Conservation (phyloP, 345 rosid genomes). For the Rhizophora apiculata region DNA sequence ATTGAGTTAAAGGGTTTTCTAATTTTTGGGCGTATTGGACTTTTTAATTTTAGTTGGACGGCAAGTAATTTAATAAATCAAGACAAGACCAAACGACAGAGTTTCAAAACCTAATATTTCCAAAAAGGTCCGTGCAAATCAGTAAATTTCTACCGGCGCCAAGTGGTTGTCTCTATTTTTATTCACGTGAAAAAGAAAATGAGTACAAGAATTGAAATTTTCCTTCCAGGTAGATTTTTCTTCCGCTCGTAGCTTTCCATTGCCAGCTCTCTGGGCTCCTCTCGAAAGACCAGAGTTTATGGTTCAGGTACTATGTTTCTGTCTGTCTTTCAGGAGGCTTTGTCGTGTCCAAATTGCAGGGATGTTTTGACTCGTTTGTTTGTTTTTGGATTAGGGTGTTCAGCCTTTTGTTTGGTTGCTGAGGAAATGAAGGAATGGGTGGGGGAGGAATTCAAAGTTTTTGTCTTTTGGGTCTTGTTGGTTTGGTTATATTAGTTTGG, state of each 20-base stretch:
- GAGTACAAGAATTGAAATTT: no score
- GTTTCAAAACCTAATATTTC: no score
- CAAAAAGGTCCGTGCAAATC: no score
- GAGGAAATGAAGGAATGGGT: constrained; percentile 13
- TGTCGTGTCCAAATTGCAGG: not conserved
- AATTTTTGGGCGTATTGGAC: no score
- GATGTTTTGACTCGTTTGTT: not conserved
- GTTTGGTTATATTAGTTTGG: not conserved
- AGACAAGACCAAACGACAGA: no score
- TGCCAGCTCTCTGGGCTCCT: not conserved
- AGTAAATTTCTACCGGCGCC: no score
- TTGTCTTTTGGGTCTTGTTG: constrained; percentile 8
- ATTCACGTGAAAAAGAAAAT: no score
- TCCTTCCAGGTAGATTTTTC: not conserved
- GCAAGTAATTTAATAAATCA: no score
- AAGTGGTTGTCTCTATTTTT: no score
- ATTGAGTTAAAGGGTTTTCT: no score
- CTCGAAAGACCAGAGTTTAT: not conserved
- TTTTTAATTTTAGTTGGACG: no score
- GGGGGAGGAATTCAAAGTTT: constrained; percentile 9
- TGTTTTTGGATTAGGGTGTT: not conserved
- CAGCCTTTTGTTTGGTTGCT: constrained; percentile 9
- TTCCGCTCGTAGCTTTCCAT: constrained; percentile 1
- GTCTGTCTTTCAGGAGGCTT: not conserved
- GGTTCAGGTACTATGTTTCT: constrained; percentile 7